Base-by-base conservation (phyloP, 441 rosid genomes). In the Daphne laureola region DNA sequence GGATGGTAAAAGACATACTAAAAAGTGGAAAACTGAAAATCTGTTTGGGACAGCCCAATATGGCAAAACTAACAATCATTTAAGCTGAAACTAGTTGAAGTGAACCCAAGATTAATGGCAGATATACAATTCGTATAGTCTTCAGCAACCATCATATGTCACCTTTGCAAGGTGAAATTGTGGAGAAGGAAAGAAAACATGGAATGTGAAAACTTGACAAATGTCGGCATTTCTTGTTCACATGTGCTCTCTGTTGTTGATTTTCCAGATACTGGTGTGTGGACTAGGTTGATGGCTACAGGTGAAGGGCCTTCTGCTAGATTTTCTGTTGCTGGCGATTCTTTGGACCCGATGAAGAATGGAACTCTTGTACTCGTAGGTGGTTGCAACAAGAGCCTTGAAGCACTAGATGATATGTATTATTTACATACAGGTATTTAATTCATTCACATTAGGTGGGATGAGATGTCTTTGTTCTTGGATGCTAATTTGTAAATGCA, bases 351-450 rank as follows among this genome's bases (percentile, higher is more conserved):
- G 7, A 62, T 74, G 52, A 81, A 74, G 67, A 68, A 75, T 43
- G 97, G 97, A 12, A 75, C 79, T 62, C 89, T 90, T 62, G 72
- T 83, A 61, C 74, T 93, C 63, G 62, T 87, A 17, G 99, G 99
- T 70, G 99, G 99, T 64, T 94, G 96, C 80, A 82, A 79, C 70
- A 94, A 80, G 76, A 78, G 74, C 70, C 96, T 90, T 3, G 97
- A 87, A 79, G 97, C 97, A 51, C 62, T 94, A 59, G 96, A 87
- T 68, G 97, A 90, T 66, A 83, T 90, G 85, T 84, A 79, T 76
- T 90, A 76, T 75, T 71, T 94, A 57, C 58, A 86, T 68, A 94
- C 97, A 78, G 97, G 99, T 94, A 12, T 26, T 62, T 40, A 46
- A 46, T 49, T 40, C 41, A 17, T 66, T 43, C 35, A 17, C n/a